These are phyloP conservation scores for Talaromyces verruculosus DNA, from an alignment of 2,329 filamentous ascomycete species.

Conservation along the genomic window DNA sequence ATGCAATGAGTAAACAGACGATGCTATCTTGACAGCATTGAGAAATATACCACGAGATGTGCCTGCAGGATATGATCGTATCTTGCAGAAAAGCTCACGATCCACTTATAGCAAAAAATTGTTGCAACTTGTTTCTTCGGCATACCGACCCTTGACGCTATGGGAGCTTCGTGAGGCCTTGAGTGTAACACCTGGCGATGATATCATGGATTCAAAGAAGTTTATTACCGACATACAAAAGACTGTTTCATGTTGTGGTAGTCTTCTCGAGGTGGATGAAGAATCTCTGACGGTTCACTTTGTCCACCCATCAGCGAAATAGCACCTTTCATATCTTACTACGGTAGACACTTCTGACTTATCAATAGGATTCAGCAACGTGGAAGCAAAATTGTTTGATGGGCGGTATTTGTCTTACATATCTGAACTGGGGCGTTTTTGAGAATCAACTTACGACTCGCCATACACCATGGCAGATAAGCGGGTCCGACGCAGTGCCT, in stretches of 20 bases:
- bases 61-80: constrained; percentile 1
- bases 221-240: constrained; percentile 4
- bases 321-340: neutral
- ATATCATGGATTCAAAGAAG: neutral
- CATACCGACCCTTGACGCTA: neutral
- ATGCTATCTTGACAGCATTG: constrained; percentile 6
- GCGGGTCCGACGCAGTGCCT: neutral
- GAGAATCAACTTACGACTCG: constrained; percentile 8
- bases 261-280: constrained; percentile 10
- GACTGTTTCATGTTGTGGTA: constrained; percentile 8
- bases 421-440: constrained; percentile 8
- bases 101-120: constrained; percentile 1
- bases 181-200: neutral
- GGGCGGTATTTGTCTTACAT: constrained; percentile 9
- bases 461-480: constrained; percentile 1
- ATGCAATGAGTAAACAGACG: constrained; percentile 6
- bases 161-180: neutral
- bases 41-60: constrained; percentile 1
- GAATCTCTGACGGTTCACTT: constrained; percentile 13
- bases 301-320: constrained; percentile 14
- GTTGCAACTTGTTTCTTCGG: neutral
- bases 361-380: neutral
- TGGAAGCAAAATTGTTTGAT: constrained; percentile 4
- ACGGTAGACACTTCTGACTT: neutral
- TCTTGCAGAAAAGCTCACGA: neutral